Percentiles rank a stretch among this genome's conserved stretches.
phyloP scores from a whole-genome alignment of 371 early-diverging fungal species.

The Syncephalastrum monosporum region DNA sequence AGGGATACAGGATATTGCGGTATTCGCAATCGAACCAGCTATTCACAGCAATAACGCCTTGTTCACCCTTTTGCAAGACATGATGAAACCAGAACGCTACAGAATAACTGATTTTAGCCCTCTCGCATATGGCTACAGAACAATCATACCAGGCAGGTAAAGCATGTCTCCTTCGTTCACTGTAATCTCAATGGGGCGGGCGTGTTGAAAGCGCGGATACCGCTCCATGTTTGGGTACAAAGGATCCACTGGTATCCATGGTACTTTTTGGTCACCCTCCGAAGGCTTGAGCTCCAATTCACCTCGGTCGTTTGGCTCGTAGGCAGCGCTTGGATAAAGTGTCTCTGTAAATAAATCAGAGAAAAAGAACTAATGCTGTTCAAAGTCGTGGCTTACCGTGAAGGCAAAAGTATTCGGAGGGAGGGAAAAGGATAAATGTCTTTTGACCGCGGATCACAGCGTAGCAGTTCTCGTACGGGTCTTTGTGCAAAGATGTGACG shows the following conservation, averaged over 20 bases:
- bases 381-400: slow-evolving; percentile 42
- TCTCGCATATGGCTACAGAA: background rate
- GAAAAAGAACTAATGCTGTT: background rate
- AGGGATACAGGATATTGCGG: slow-evolving; percentile 32
- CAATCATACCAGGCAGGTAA: slow-evolving; percentile 62
- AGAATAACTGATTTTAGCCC: background rate
- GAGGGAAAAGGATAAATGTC: slow-evolving; percentile 70
- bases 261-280: slow-evolving; percentile 40
- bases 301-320: slow-evolving; percentile 29
- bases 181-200: slow-evolving; percentile 55
- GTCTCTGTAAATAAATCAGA: slow-evolving; percentile 36
- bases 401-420: slow-evolving; percentile 66
- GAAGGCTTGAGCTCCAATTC: slow-evolving; percentile 38
- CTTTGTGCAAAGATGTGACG: slow-evolving; percentile 74
- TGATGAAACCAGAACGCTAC: slow-evolving; percentile 77
- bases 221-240: slow-evolving; percentile 39
- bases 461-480: slow-evolving; percentile 82
- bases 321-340: slow-evolving; percentile 56
- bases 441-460: slow-evolving; percentile 71
- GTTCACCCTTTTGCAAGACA: slow-evolving; percentile 61
- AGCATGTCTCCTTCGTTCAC: slow-evolving; percentile 71
- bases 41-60: slow-evolving; percentile 78
- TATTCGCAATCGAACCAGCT: slow-evolving; percentile 82
- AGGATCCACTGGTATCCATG: slow-evolving; percentile 72
- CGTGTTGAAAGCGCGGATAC: slow-evolving; percentile 55